Percentiles rank a stretch among this genome's conserved stretches.
These are phyloP conservation scores for Schoenoplectus tabernaemontani DNA, from an alignment of 202 grass and related monocot genomes.

Conservation along the genomic window DNA sequence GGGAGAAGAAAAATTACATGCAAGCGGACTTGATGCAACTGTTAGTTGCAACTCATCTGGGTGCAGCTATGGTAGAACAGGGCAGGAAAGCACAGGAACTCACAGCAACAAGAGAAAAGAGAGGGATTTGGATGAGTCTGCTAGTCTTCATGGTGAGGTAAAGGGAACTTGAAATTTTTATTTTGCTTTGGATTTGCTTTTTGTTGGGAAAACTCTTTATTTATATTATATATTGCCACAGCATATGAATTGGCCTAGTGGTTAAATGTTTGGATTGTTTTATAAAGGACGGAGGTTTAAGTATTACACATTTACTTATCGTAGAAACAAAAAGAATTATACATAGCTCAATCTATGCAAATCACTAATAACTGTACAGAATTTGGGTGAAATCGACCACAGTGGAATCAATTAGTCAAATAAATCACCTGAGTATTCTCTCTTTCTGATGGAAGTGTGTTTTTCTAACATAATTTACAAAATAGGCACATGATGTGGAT, in stretches of 20 bases:
- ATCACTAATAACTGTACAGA: not conserved
- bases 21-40: conserved; percentile 21
- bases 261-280: too few species aligned
- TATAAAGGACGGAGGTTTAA: too few species aligned
- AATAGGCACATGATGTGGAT: conserved; percentile 34
- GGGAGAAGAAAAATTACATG: conserved; percentile 8
- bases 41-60: conserved; percentile 23
- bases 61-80: conserved; percentile 42
- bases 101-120: conserved; percentile 58
- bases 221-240: too few species aligned
- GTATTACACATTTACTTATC: too few species aligned
- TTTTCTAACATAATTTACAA: not conserved
- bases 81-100: conserved; percentile 36
- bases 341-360: not conserved
- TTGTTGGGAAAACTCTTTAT: too few species aligned
- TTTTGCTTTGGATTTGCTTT: not conserved
- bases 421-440: not conserved
- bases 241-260: too few species aligned
- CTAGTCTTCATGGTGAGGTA: conserved; percentile 51
- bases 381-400: too few species aligned
- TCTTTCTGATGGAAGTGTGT: not conserved
- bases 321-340: too few species aligned
- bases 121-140: conserved; percentile 36
- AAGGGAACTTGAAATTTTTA: not conserved
- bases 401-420: not conserved